Evolutionary conservation across 805 yeast species (phyloP), one percentile per base, ranked within the genome.

Genomic region (Hanseniaspora clermontiae): DNA sequence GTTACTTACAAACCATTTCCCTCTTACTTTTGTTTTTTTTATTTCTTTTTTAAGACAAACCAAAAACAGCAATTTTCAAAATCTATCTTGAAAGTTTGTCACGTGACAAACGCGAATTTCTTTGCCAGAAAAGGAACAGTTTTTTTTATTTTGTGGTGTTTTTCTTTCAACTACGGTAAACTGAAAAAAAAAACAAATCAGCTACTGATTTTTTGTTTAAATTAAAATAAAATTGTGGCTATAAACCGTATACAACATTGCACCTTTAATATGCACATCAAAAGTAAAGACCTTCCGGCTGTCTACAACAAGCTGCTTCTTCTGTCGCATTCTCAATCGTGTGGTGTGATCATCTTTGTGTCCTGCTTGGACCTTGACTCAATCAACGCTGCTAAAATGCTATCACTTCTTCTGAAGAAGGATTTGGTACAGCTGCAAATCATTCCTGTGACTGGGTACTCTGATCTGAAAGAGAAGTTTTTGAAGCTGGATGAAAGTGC

Each of bases 351-450:
- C 29, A 73, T 93, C 10, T 88, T 91, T 66, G 96, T 88, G 24
- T 85, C 97, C 3, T 87, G 96, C 69, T 73, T 91, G 60, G 87
- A 84, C 67, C 83, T 93, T 32, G 99, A 93, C 70, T 88, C 97
- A 43, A 72, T 93, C 15, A 91, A 97, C 72, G 87, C 95, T 0
- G 81, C 95, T 34, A 83, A 81, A 65, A 84, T 89, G 64, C 72
- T 93, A 27, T 75, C 89, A 19, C 68, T 75, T 42, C 72, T 87
- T 49, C 74, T 93, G 60, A 84, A 87, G 69, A 82, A 84, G 60
- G 91, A 87, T 62, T 75, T 91, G 63, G 81, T 93, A 15, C 95
- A 89, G 60, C 87, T 83, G 66, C 96, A 91, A 68, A 73, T 89
- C 53, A 81, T 88, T 11, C 98, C 99, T 0, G 91, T 93, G 11